Evolutionary conservation across 805 yeast species (phyloP), one percentile per base, ranked within the genome.

Genomic region (Kluyveromyces aestuarii): DNA sequence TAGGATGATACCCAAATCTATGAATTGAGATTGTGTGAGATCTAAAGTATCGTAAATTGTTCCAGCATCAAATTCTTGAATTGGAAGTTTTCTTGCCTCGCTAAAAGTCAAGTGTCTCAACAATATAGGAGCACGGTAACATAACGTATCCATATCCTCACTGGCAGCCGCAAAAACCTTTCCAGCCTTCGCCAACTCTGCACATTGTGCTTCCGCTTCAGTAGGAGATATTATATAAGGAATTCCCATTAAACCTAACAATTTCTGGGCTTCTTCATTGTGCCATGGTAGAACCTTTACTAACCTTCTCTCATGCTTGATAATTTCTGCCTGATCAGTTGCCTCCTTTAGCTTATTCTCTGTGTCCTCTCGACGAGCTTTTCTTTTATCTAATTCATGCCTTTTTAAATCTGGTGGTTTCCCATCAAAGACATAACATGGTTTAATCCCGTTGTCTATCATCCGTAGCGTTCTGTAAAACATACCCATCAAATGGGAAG

Each of bases 171-270:
- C 99, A 63, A 82, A 93, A 0, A 91, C 98, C 61, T 88, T 89
- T 1, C 96, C 97, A 11, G 80, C 78, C 50, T 81, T 78, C 3
- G 97, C 97, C 44, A 93, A 69, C 53, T 81, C 93, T 0, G 99
- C 98, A 72, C 99, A 93, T 60, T 93, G 98, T 0, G 99, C 96
- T 65, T 93, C 99, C 1, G 99, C 99, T 67, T 93, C 99, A 63
- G 96, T 84, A 1, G 99, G 99, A 0, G 99, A 98, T 48, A 80
- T 81, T 6, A 93, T 84, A 57, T 72, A 87, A 1, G 99, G 99
- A 45, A 93, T 85, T 0, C 99, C 99, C 99, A 93, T 93, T 36
- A 91, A 69, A 45, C 73, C 77, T 48, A 93, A 72, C 48, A 93
- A 69, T 53, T 77, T 73, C 66, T 88, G 87, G 18, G 96, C 98